A percentile compares a stretch with the other conserved stretches of the same genome.
These are phyloP conservation scores for Ambrosiella cleistominuta DNA, from an alignment of 2,329 filamentous ascomycete genomes.

Conservation along the genomic window DNA sequence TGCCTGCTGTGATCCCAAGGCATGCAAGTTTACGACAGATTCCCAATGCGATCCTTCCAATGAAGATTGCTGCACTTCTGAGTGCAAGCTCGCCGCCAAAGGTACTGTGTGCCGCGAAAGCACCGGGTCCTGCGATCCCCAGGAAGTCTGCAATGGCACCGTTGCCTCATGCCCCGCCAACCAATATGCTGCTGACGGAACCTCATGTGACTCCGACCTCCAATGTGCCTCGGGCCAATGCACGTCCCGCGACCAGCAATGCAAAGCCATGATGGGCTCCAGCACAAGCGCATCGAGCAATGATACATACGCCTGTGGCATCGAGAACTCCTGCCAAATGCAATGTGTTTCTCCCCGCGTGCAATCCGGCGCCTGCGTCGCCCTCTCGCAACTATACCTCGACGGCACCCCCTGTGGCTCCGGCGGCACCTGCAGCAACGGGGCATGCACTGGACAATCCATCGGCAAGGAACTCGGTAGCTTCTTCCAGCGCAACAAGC, in stretches of 20 bases:
- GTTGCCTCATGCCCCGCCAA: slow-evolving; percentile 60
- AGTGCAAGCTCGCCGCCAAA: slow-evolving; percentile 49
- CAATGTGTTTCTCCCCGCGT: slow-evolving; percentile 59
- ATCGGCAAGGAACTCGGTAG: slow-evolving; percentile 51
- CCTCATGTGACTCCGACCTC: slow-evolving; percentile 51
- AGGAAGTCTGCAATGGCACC: slow-evolving; percentile 64
- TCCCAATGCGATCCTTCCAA: slow-evolving; percentile 68
- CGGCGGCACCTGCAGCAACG: slow-evolving; percentile 63
- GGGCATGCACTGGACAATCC: slow-evolving; percentile 54
- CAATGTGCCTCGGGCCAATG: slow-evolving; percentile 84
- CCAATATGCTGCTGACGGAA: slow-evolving; percentile 48
- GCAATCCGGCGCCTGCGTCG: slow-evolving; percentile 47
- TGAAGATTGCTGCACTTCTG: slow-evolving; percentile 58
- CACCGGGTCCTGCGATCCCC: slow-evolving; percentile 67
- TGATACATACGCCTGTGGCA: slow-evolving; percentile 58
- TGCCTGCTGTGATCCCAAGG: slow-evolving; percentile 64
- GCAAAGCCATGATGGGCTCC: slow-evolving; percentile 64
- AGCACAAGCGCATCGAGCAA: slow-evolving; percentile 56
- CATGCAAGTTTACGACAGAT: slow-evolving; percentile 63
- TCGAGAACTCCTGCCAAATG: slow-evolving; percentile 46
- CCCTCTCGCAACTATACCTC: slow-evolving; percentile 76
- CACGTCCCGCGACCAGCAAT: slow-evolving; percentile 80
- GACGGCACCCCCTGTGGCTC: slow-evolving; percentile 76
- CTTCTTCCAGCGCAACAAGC: slow-evolving; percentile 63
- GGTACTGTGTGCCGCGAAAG: slow-evolving; percentile 63